phyloP scores from a whole-genome alignment of 1,139 yeast species.

The Pneumocystis sp. region DNA sequence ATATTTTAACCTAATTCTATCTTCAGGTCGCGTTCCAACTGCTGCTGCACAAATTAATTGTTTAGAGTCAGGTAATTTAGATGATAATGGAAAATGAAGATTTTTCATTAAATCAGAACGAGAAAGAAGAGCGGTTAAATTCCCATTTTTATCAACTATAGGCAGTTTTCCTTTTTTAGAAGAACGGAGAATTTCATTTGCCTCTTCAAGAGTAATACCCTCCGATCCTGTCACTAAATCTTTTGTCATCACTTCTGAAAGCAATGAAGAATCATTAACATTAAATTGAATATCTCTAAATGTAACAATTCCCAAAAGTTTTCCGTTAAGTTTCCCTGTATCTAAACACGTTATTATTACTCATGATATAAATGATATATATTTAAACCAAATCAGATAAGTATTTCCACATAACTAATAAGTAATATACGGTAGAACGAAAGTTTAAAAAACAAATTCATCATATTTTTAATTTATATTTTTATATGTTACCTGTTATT shows the following conservation, averaged over 20 bases:
- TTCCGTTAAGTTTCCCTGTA: conserved; percentile 73
- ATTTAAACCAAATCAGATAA: conserved; percentile 26
- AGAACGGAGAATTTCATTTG: conserved; percentile 75
- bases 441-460: conserved; percentile 49
- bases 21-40: conserved; percentile 84
- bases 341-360: conserved; percentile 32
- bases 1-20: conserved; percentile 65
- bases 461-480: conserved; percentile 35
- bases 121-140: conserved; percentile 74
- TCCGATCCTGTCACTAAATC: conserved; percentile 71
- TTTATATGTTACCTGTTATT: conserved; percentile 67
- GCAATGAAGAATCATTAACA: conserved; percentile 48
- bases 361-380: neutral
- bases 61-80: conserved; percentile 82
- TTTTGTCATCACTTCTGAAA: conserved; percentile 75
- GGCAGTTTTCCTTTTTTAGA: conserved; percentile 98
- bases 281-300: conserved; percentile 95
- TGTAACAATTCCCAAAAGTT: conserved; percentile 85
- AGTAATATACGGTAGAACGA: conserved; percentile 93
- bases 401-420: conserved; percentile 90
- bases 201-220: conserved; percentile 65
- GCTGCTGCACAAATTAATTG: conserved; percentile 98
- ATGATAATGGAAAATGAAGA: conserved; percentile 83
- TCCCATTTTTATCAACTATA: conserved; percentile 63
- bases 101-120: conserved; percentile 96